Evolutionary conservation across 1,284 basidiomycete genomes (phyloP).

Genomic region (Cutaneotrichosporon dermatis): DNA sequence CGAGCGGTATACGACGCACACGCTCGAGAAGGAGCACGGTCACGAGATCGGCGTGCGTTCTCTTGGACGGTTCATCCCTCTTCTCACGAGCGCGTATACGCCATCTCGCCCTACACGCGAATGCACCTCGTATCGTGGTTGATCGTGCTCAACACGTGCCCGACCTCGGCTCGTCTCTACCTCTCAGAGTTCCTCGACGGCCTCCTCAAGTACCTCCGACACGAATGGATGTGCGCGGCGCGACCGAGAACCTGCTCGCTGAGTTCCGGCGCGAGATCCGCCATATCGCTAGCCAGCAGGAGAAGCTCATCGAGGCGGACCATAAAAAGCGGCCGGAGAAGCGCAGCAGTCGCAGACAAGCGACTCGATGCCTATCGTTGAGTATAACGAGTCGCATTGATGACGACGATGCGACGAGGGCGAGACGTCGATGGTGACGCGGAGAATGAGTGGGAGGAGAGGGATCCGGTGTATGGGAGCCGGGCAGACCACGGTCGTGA

Average conservation of each 20-base stretch:
- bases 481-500: constrained; percentile 85
- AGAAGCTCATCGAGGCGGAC: constrained; percentile 40
- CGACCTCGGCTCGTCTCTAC: constrained; percentile 85
- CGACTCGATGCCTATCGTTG: background rate
- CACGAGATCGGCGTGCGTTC: constrained; percentile 60
- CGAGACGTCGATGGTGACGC: constrained; percentile 22
- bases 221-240: constrained; percentile 88
- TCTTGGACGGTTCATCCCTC: constrained; percentile 88
- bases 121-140: constrained; percentile 98
- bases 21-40: constrained; percentile 3
- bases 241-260: constrained; percentile 85
- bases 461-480: constrained; percentile 66
- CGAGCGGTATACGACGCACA: constrained; percentile 8
- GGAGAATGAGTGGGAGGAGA: constrained; percentile 42
- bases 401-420: constrained; percentile 27
- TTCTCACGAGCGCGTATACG: constrained; percentile 92
- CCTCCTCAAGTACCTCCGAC: constrained; percentile 90
- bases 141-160: constrained; percentile 94
- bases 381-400: constrained; percentile 17
- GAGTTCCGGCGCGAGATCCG: constrained; percentile 89
- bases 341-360: constrained; percentile 31
- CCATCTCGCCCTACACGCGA: constrained; percentile 90
- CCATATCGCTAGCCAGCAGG: constrained; percentile 71
- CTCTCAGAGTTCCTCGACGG: constrained; percentile 94
- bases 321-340: constrained; percentile 18